Evolutionary conservation across 768 basidiomycete species (phyloP), one percentile per base, ranked within the genome.

Genomic region (Termitomyces eurrhizus): DNA sequence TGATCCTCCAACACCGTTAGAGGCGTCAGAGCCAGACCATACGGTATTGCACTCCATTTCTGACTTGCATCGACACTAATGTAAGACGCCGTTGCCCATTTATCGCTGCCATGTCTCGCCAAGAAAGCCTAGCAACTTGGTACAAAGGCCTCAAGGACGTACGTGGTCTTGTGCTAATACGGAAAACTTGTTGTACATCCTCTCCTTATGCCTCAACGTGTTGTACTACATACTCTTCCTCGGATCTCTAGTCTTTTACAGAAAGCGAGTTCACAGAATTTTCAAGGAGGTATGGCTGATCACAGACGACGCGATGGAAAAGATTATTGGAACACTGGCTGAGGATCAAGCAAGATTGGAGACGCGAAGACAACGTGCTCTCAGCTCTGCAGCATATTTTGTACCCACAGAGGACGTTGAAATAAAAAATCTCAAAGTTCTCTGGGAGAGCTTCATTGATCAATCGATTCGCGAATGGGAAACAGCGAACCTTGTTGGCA

Each of bases 391-490:
- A 7, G 57, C 57, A 21, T 58, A 32, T 12, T 58, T 42, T 42
- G 37, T 58, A 7, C 57, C 18, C 26, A 37, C 57, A 37, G 57
- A 58, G 16, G 57, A 58, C 4, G n/a, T 13, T 7, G 52, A 26
- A 32, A 35, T 52, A 9, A 32, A 42, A 13, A 33, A 53, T 29
- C 42, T 59, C 18, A 52, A 46, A 39, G 35, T 21, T 7, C 81
- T 84, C 1, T 92, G 90, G 90, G 90, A 91, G 72, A 71, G 69
- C 0, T 90, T 92, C 65, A 81, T 90, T 14, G 86, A 88, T 58
- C 84, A 86, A 0, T 73, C 90, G 24, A 62, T 79, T 64, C 77
- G 83, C 29, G 89, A 91, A 66, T 90, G 88, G 87, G 90, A 90
- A 74, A 90, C 88, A 2, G 60, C 79, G 33, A 90, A 90, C 66